Evolutionary conservation across 257 asterid species (phyloP).

Genomic region (Rubia yunnanensis): DNA sequence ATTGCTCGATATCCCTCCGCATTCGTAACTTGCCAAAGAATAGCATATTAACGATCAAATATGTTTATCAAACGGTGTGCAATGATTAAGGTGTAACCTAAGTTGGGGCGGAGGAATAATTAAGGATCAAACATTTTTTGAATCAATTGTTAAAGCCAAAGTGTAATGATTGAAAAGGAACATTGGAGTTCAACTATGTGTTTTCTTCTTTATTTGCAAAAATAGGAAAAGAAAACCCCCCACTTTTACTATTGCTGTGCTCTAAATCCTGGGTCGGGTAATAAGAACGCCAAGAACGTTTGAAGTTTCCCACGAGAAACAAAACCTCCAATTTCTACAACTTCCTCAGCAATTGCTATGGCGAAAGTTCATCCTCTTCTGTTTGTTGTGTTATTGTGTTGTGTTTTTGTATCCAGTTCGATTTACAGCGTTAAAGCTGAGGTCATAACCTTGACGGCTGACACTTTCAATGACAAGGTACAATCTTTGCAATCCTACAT

Average conservation of each 20-base stretch:
- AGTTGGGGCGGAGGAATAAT: too few relatives aligned
- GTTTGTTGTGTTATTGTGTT: slow-evolving; percentile 17
- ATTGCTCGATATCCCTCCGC: too few relatives aligned
- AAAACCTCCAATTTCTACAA: neutral
- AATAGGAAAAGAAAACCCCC: neutral
- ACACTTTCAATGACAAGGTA: slow-evolving; percentile 85
- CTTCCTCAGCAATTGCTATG: neutral
- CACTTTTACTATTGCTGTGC: neutral
- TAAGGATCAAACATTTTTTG: too few relatives aligned
- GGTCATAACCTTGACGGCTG: slow-evolving; percentile 69
- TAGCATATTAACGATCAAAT: too few relatives aligned
- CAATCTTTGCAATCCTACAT: neutral
- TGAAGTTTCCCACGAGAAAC: slow-evolving; percentile 1
- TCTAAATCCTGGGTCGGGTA: neutral
- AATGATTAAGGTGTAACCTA: too few relatives aligned
- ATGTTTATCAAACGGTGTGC: too few relatives aligned
- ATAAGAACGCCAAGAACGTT: neutral
- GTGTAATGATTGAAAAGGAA: too few relatives aligned
- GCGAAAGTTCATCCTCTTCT: slow-evolving; percentile 1
- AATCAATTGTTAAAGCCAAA: too few relatives aligned
- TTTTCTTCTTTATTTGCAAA: too few relatives aligned
- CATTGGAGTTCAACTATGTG: too few relatives aligned
- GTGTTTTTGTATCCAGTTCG: slow-evolving; percentile 27
- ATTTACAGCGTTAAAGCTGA: slow-evolving; percentile 47
- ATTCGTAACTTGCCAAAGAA: too few relatives aligned